Conservation (phyloP, 371 early-diverging fungal species). For the Mucor racemosus region DNA sequence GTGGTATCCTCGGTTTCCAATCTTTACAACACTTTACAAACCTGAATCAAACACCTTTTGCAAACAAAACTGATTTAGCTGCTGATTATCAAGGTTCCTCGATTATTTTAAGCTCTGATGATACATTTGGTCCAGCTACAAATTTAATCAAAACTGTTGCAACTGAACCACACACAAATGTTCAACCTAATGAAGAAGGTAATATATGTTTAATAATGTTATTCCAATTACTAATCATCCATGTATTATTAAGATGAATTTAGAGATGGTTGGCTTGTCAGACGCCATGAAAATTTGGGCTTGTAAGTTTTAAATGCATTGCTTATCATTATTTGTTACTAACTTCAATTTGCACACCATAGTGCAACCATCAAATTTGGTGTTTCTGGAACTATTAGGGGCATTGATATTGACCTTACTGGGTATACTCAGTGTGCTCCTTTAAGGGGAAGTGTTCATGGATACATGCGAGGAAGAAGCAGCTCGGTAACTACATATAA, state of each 20-base stretch:
- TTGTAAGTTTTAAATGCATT: not conserved
- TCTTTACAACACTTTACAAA: not conserved
- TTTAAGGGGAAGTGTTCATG: not conserved
- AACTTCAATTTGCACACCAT: not conserved
- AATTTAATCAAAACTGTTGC: constrained; percentile 6
- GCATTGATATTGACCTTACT: constrained; percentile 6
- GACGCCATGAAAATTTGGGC: not conserved
- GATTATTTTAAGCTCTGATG: not conserved
- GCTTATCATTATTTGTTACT: not conserved
- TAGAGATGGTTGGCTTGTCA: constrained; percentile 16
- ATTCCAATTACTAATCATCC: not conserved
- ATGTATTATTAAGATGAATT: not conserved
- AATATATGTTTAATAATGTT: too few species aligned
- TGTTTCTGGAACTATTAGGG: not conserved
- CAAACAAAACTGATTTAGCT: constrained; percentile 1
- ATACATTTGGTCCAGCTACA: not conserved
- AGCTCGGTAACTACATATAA: not conserved
- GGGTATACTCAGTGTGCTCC: constrained; percentile 15
- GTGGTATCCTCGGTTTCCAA: not conserved
- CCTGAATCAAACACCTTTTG: not conserved
- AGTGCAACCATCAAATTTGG: constrained; percentile 10
- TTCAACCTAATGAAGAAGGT: constrained; percentile 8
- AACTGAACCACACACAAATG: not conserved
- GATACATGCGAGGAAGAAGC: not conserved
- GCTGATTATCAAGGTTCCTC: constrained; percentile 9